A percentile compares a stretch with the other conserved stretches of the same genome.
Conservation (phyloP, 768 basidiomycete genomes). For the Mycena vulgaris region DNA sequence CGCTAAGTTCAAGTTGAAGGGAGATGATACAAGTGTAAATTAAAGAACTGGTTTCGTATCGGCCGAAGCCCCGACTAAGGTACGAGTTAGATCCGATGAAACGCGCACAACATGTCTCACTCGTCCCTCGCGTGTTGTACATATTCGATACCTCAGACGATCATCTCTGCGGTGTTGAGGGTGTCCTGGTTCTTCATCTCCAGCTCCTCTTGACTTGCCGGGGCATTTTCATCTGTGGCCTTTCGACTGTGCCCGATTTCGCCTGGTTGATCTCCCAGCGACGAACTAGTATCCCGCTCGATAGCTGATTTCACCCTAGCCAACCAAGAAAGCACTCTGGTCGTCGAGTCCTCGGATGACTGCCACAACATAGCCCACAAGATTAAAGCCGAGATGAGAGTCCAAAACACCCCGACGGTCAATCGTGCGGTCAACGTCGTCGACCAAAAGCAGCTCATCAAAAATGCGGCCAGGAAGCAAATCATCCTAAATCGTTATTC, state of each 20-base stretch:
- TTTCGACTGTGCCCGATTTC: background rate
- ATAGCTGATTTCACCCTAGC: background rate
- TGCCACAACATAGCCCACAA: constrained; percentile 45
- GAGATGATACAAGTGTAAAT: too few relatives aligned
- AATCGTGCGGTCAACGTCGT: constrained; percentile 46
- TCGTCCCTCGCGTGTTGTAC: too few relatives aligned
- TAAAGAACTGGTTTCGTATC: too few relatives aligned
- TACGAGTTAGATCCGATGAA: too few relatives aligned
- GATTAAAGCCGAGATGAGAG: constrained; percentile 41
- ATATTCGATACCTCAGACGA: constrained; percentile 5
- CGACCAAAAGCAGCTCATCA: constrained; percentile 46
- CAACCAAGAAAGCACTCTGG: background rate
- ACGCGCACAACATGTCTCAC: too few relatives aligned
- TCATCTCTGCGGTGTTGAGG: background rate
- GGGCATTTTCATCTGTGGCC: background rate
- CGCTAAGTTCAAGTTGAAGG: too few relatives aligned
- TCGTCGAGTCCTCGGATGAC: background rate
- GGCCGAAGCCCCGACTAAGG: too few relatives aligned
- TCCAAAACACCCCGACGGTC: constrained; percentile 44
- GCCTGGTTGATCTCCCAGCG: too few relatives aligned
- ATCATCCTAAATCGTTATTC: constrained; percentile 45
- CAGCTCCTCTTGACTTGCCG: too few relatives aligned
- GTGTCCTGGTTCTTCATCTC: background rate
- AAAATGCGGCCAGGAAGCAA: constrained; percentile 51
- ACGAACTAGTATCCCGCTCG: too few relatives aligned